phyloP scores from a whole-genome alignment of 179 eudicot species.

The Camellia oleifera region DNA sequence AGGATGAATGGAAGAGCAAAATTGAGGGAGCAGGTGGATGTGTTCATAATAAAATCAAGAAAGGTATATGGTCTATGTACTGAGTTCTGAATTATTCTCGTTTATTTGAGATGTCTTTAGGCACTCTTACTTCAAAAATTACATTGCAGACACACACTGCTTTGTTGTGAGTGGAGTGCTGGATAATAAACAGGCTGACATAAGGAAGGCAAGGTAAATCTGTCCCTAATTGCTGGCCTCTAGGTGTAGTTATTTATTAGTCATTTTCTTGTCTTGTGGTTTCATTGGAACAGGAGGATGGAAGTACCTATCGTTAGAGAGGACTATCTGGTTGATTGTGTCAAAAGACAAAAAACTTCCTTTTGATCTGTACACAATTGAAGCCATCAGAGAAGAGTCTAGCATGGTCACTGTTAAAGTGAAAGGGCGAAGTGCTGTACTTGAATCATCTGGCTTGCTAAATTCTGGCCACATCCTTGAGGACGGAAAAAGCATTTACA shows the following conservation, averaged over 20 bases:
- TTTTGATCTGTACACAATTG: conserved; percentile 69
- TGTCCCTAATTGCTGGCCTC: background rate
- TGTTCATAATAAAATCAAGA: conserved; percentile 71
- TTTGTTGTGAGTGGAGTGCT: conserved; percentile 65
- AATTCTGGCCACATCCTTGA: conserved; percentile 95
- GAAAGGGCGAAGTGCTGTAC: conserved; percentile 97
- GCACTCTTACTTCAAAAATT: background rate
- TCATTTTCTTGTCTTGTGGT: conserved; percentile 12
- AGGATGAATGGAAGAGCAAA: conserved; percentile 72
- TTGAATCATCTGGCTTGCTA: conserved; percentile 79
- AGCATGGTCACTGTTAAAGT: conserved; percentile 81
- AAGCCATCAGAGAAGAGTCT: conserved; percentile 58
- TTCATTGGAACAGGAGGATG: conserved; percentile 70
- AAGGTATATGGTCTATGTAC: conserved; percentile 44
- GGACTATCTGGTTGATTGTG: conserved; percentile 74
- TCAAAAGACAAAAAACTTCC: conserved; percentile 86
- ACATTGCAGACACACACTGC: conserved; percentile 73
- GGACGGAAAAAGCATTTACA: conserved; percentile 86
- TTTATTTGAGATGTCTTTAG: conserved; percentile 6
- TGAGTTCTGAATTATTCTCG: background rate
- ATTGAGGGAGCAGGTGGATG: conserved; percentile 77
- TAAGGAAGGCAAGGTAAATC: conserved; percentile 81
- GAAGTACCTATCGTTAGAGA: conserved; percentile 87
- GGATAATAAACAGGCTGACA: conserved; percentile 58
- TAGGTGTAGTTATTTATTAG: background rate